These are phyloP conservation scores for Afroboletus lepidellus DNA, from an alignment of 1,284 basidiomycete genomes.

Conservation along the genomic window DNA sequence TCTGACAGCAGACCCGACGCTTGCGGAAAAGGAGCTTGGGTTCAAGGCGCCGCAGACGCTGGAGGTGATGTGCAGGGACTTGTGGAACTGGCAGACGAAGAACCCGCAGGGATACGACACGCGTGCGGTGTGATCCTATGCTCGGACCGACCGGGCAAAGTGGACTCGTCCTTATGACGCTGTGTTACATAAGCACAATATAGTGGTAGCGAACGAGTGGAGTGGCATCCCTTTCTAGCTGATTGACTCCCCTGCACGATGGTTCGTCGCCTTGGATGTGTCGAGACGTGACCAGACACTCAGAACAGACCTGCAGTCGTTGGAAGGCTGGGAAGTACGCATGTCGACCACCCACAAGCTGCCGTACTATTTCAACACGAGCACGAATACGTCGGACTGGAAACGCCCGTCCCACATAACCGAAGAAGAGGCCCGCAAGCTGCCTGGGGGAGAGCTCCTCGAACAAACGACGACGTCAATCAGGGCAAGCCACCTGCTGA, in stretches of 20 bases:
- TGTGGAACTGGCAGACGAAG: slow-evolving; percentile 92
- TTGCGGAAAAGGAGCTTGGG: slow-evolving; percentile 93
- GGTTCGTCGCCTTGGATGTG: slow-evolving; percentile 16
- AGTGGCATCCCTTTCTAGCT: slow-evolving; percentile 2
- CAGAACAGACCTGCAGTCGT: slow-evolving; percentile 17
- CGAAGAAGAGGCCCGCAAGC: slow-evolving; percentile 55
- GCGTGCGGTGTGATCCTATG: slow-evolving; percentile 2
- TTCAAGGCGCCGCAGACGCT: slow-evolving; percentile 85
- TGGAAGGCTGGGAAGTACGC: slow-evolving; percentile 72
- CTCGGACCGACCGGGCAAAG: background rate
- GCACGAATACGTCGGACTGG: slow-evolving; percentile 80
- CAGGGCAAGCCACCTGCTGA: slow-evolving; percentile 90
- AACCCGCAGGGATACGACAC: slow-evolving; percentile 73
- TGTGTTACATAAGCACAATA: slow-evolving; percentile 21
- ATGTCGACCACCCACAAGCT: slow-evolving; percentile 77
- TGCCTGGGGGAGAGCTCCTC: slow-evolving; percentile 64
- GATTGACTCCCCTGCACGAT: slow-evolving; percentile 19
- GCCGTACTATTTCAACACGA: slow-evolving; percentile 88
- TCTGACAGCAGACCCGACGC: slow-evolving; percentile 89
- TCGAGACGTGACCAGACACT: slow-evolving; percentile 5
- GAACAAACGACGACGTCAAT: slow-evolving; percentile 62
- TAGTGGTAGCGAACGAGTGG: background rate
- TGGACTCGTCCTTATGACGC: background rate
- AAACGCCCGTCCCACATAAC: slow-evolving; percentile 65
- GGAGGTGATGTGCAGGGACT: slow-evolving; percentile 87